Conservation (phyloP, 495 filamentous ascomycete species). For the Aeminium ludgeri region DNA sequence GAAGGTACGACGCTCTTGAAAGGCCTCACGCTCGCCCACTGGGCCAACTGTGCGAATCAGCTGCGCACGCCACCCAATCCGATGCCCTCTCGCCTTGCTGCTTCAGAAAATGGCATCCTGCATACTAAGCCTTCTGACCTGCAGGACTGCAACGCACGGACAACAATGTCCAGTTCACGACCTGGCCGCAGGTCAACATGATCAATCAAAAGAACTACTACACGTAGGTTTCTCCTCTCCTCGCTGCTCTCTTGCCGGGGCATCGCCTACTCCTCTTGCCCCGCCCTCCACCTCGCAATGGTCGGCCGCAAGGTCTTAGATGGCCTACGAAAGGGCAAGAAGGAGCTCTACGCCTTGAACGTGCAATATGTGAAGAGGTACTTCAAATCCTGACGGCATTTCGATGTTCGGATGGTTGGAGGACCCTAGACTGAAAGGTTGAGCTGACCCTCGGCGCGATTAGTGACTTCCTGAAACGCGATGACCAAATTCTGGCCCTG, state of each 20-base stretch:
- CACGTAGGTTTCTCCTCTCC: constrained; percentile 50
- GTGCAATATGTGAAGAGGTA: constrained; percentile 16
- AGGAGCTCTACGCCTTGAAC: constrained; percentile 15
- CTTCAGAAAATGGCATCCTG: constrained; percentile 5
- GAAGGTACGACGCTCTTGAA: constrained; percentile 19
- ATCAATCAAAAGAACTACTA: constrained; percentile 99
- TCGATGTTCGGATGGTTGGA: neutral
- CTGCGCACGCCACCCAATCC: neutral
- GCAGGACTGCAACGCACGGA: constrained; percentile 85
- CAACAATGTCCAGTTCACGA: constrained; percentile 89
- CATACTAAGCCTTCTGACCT: constrained; percentile 5
- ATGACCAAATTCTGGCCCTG: constrained; percentile 84
- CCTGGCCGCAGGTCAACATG: constrained; percentile 76
- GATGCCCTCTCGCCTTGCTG: neutral
- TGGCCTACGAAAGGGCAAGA: constrained; percentile 12
- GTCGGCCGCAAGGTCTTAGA: constrained; percentile 13
- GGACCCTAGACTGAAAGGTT: neutral
- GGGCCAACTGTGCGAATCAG: neutral
- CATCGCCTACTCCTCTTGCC: constrained; percentile 2
- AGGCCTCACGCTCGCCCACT: neutral
- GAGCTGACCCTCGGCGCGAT: too few species aligned
- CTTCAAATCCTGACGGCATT: neutral
- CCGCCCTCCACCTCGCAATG: constrained; percentile 1
- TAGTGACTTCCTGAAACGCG: constrained; percentile 93
- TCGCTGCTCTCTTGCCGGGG: neutral